Evolutionary conservation across 2,329 filamentous ascomycete species (phyloP).

Genomic region (Botrytis porri): DNA sequence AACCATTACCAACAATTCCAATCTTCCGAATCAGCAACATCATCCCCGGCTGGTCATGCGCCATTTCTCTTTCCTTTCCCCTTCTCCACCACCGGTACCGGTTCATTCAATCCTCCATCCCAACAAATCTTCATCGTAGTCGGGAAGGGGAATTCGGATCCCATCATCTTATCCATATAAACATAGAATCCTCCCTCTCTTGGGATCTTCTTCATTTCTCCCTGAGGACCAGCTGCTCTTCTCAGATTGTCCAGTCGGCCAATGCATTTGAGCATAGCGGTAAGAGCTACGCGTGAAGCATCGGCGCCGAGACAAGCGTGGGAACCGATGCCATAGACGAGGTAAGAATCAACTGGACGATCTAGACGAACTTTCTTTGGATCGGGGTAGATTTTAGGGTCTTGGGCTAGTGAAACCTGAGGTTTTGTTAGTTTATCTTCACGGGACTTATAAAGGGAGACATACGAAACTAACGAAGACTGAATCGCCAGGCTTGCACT

Average conservation of each 20-base stretch:
- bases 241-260: conserved; percentile 22
- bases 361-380: conserved; percentile 59
- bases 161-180: conserved; percentile 42
- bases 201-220: conserved; percentile 22
- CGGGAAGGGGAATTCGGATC: conserved; percentile 51
- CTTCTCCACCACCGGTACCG: neutral
- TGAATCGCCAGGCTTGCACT: conserved; percentile 17
- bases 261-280: conserved; percentile 49
- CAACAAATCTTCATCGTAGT: conserved; percentile 29
- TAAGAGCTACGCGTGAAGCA: conserved; percentile 44
- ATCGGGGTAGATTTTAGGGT: conserved; percentile 57
- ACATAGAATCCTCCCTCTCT: conserved; percentile 20
- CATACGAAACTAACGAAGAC: conserved; percentile 19
- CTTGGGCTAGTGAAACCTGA: conserved; percentile 32
- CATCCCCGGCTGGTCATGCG: neutral
- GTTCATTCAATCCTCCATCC: conserved; percentile 26
- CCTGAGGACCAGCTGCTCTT: conserved; percentile 21
- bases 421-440: neutral
- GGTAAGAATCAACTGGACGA: conserved; percentile 61
- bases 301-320: conserved; percentile 60
- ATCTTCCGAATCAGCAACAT: neutral
- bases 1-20: neutral
- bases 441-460: neutral
- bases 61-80: conserved; percentile 1
- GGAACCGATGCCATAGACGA: conserved; percentile 61